Evolutionary conservation across 176 grass and related monocot species (phyloP).

Genomic region (Carex cristatella): DNA sequence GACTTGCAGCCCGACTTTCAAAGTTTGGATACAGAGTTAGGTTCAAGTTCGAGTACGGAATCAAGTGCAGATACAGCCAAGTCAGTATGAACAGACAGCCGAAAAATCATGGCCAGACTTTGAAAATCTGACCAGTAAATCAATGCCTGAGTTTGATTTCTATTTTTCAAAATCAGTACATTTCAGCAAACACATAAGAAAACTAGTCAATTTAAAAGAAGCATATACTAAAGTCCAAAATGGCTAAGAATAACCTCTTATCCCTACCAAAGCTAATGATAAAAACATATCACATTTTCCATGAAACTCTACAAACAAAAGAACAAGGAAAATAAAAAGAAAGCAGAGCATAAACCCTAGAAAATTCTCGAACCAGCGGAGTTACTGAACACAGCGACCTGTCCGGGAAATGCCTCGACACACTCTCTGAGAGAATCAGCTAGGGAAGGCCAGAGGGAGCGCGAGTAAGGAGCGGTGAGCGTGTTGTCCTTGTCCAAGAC

Average conservation of each 20-base stretch:
- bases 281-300: background rate
- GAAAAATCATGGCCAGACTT: background rate
- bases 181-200: background rate
- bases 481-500: slow-evolving; percentile 99
- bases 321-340: slow-evolving; percentile 1
- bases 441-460: slow-evolving; percentile 63
- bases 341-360: background rate
- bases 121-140: background rate
- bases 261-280: background rate
- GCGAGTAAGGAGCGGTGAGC: slow-evolving; percentile 74
- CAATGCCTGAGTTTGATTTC: too few species aligned
- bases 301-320: background rate
- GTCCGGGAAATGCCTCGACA: slow-evolving; percentile 49
- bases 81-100: background rate
- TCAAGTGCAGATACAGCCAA: background rate
- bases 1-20: background rate
- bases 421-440: slow-evolving; percentile 52
- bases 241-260: background rate
- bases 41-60: too few species aligned
- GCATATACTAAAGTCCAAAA: background rate
- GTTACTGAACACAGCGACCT: slow-evolving; percentile 85
- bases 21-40: background rate
- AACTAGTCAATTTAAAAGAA: background rate
- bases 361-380: slow-evolving; percentile 51
- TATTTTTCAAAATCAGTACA: too few species aligned